These are phyloP conservation scores for Diaporthe sp. DNA, from an alignment of 2,329 filamentous ascomycete genomes.

Conservation along the genomic window DNA sequence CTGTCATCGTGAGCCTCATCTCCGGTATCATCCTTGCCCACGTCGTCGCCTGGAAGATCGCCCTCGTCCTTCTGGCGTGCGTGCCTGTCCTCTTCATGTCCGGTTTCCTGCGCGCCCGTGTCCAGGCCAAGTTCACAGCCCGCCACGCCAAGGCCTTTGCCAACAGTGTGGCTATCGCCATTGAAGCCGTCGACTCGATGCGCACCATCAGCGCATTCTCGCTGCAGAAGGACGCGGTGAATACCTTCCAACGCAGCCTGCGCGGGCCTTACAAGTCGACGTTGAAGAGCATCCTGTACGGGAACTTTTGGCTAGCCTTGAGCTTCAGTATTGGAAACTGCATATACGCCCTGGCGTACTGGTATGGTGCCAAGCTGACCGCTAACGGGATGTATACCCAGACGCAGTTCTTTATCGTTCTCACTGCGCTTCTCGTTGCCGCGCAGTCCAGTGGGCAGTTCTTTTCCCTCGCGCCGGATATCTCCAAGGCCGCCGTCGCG, in stretches of 20 bases:
- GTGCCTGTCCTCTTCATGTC: slow-evolving; percentile 78
- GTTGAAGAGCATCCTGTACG: neutral
- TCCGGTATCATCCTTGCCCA: slow-evolving; percentile 77
- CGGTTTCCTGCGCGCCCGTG: slow-evolving; percentile 77
- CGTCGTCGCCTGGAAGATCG: slow-evolving; percentile 82
- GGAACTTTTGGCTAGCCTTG: slow-evolving; percentile 18
- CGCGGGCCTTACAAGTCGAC: slow-evolving; percentile 66
- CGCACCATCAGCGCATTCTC: slow-evolving; percentile 72
- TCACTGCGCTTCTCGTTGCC: slow-evolving; percentile 79
- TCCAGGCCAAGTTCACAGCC: slow-evolving; percentile 72
- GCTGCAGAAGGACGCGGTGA: slow-evolving; percentile 64
- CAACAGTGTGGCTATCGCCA: slow-evolving; percentile 73
- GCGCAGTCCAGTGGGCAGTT: slow-evolving; percentile 82
- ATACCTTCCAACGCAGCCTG: slow-evolving; percentile 67
- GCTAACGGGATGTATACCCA: slow-evolving; percentile 73
- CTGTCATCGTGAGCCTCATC: slow-evolving; percentile 76
- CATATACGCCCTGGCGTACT: slow-evolving; percentile 79
- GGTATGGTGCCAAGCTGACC: slow-evolving; percentile 83
- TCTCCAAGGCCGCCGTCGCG: slow-evolving; percentile 76
- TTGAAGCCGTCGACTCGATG: slow-evolving; percentile 76
- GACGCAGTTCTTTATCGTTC: slow-evolving; percentile 81
- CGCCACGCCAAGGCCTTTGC: slow-evolving; percentile 75
- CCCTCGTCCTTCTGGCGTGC: slow-evolving; percentile 77
- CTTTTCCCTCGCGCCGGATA: slow-evolving; percentile 81
- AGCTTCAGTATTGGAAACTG: slow-evolving; percentile 44